Base-by-base conservation (phyloP, 2,329 filamentous ascomycete species). In the Calonectria hawksworthii region DNA sequence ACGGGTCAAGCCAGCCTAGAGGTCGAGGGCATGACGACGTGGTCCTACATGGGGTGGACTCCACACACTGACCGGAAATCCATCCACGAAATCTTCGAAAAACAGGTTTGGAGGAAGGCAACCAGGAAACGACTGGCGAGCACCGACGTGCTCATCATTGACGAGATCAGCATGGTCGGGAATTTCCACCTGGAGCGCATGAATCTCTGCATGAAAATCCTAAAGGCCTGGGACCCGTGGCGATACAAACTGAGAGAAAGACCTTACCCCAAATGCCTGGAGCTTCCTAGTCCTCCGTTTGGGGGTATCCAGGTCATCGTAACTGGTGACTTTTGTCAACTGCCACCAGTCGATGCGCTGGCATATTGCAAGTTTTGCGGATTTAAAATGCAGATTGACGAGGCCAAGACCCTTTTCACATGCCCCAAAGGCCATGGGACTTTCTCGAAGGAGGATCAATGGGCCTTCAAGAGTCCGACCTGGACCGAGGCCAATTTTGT, bases 81-180 rank as follows among this genome's bases (percentile, higher is more conserved):
- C 2, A 11, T 66, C 10, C 5, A 61, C 5, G 0, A 0, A 28
- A n/a, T n/a, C n/a, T n/a, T n/a, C n/a, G n/a, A n/a, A n/a, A n/a
- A n/a, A n/a, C n/a, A 70, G 7, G 41, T 21, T 0, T 30, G 47
- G 36, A 54, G 64, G 28, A 14, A 51, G 8, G 0, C 50, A 0
- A 23, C 85, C 0, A 81, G 75, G 28, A 80, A 84, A 1, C 84
- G 88, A 0, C 81, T 92, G 2, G 78, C 26, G 0, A 36, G 81
- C 0, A 91, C 89, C 0, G 86, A 93, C 66, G 88, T 92, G 0
- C 84, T 94, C 1, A 87, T 94, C 28, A 90, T 94, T n/a, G 92
- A 94, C 77, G 92, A 94, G 82, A 90, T 94, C 71, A 92, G 89
- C 75, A 94, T 94, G 92, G 86, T 93, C 0, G 90, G 92, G 67